These are phyloP conservation scores for Cercospora sp. DNA, from an alignment of 2,329 filamentous ascomycete species.

Conservation along the genomic window DNA sequence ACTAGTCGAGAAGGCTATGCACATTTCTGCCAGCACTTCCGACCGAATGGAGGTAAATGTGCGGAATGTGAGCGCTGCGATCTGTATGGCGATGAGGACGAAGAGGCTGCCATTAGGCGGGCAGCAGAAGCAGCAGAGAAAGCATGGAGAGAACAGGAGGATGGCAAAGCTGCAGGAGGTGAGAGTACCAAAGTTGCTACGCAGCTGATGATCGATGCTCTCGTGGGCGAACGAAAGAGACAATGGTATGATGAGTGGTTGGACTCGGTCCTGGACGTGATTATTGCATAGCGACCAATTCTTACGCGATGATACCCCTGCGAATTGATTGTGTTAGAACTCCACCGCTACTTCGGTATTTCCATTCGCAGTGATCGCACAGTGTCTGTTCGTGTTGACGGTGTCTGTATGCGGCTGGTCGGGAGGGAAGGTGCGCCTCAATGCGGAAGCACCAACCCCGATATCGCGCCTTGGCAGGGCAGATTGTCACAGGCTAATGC, in stretches of 20 bases:
- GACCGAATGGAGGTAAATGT: constrained; percentile 75
- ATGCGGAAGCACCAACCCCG: constrained; percentile 4
- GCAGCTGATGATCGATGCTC: constrained; percentile 23
- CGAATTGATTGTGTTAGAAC: not conserved
- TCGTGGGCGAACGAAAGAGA: constrained; percentile 23
- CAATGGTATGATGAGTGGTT: constrained; percentile 26
- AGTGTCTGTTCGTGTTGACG: not conserved
- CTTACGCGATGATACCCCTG: not conserved
- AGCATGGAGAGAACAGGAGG: constrained; percentile 49
- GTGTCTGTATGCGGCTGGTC: not conserved
- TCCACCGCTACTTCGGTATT: not conserved
- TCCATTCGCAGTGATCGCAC: not conserved
- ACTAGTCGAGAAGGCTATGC: constrained; percentile 71
- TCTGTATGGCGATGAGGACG: constrained; percentile 52
- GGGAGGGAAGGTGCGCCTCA: not conserved
- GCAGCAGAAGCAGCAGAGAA: constrained; percentile 48
- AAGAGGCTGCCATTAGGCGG: constrained; percentile 44
- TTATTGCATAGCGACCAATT: constrained; percentile 16
- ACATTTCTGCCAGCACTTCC: constrained; percentile 96
- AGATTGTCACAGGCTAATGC: constrained; percentile 4
- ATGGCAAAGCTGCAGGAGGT: constrained; percentile 29
- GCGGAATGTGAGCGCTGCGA: constrained; percentile 67
- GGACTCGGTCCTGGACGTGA: constrained; percentile 24
- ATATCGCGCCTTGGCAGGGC: constrained; percentile 7
- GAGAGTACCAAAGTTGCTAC: constrained; percentile 10